phyloP scores from a whole-genome alignment of 2,329 filamentous ascomycete species.

The Fusarium oxysporum region DNA sequence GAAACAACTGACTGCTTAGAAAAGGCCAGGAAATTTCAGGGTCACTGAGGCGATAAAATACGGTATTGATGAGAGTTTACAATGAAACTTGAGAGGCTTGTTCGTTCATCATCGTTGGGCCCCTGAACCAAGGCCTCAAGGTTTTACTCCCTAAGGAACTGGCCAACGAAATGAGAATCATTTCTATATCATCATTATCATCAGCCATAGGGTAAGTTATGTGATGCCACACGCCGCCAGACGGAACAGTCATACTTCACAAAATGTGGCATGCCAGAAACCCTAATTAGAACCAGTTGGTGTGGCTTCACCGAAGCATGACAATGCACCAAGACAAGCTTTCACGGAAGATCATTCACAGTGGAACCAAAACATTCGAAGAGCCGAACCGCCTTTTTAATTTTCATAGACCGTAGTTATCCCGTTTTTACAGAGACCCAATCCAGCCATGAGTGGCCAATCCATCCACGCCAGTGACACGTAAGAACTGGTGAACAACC shows the following conservation, averaged over 20 bases:
- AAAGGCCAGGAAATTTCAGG: neutral
- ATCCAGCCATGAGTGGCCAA: conserved; percentile 48
- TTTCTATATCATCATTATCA: neutral
- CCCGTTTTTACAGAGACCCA: conserved; percentile 45
- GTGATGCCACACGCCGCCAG: neutral
- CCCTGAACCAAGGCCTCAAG: neutral
- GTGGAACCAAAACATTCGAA: conserved; percentile 22
- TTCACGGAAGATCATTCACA: neutral
- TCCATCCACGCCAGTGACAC: conserved; percentile 49
- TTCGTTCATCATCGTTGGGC: neutral
- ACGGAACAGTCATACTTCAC: conserved; percentile 6
- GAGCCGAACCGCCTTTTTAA: conserved; percentile 46
- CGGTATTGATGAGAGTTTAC: no score
- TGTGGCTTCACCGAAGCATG: neutral
- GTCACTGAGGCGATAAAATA: neutral
- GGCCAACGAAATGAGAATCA: neutral
- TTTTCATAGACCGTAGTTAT: conserved; percentile 48
- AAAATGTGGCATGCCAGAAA: conserved; percentile 1
- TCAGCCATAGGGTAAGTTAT: neutral
- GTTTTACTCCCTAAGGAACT: neutral
- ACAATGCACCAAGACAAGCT: neutral
- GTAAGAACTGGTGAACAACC: conserved; percentile 49
- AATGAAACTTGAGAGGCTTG: neutral
- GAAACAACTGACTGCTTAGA: neutral
- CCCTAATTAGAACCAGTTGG: conserved; percentile 4